Conservation (phyloP, 2,329 filamentous ascomycete genomes). For the Nectriaceae sp. region DNA sequence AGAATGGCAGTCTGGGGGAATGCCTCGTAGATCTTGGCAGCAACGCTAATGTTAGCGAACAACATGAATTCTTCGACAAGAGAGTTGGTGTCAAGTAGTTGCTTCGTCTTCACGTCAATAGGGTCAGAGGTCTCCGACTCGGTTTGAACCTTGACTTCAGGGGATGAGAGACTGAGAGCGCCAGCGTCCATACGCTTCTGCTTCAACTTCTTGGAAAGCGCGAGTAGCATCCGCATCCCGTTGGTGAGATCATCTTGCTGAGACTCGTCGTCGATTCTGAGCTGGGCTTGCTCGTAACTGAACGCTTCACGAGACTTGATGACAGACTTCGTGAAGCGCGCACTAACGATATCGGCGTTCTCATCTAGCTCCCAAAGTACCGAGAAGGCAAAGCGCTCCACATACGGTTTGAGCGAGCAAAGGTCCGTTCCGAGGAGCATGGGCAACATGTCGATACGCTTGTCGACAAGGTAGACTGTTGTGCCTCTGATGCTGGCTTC, state of each 20-base stretch:
- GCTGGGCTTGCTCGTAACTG: conserved; percentile 94
- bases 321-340: conserved; percentile 95
- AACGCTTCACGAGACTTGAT: conserved; percentile 97
- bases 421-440: conserved; percentile 94
- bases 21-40: conserved; percentile 82
- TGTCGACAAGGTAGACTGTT: conserved; percentile 96
- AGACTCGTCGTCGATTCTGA: conserved; percentile 86
- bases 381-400: conserved; percentile 90
- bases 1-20: conserved; percentile 96
- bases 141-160: conserved; percentile 93
- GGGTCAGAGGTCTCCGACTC: conserved; percentile 96
- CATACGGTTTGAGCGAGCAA: conserved; percentile 94
- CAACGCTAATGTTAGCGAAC: conserved; percentile 94
- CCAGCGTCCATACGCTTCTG: conserved; percentile 97
- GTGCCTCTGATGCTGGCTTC: conserved; percentile 94
- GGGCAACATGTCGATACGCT: conserved; percentile 99
- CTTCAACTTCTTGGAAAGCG: conserved; percentile 88
- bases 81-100: conserved; percentile 92
- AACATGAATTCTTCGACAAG: conserved; percentile 99
- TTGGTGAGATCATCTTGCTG: conserved; percentile 87
- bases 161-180: conserved; percentile 93
- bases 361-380: conserved; percentile 86
- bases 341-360: conserved; percentile 80
- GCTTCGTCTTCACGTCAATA: conserved; percentile 93
- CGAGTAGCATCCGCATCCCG: conserved; percentile 84